These are phyloP conservation scores for Halteria grandinella DNA, from an alignment of 73 alveolate genomes.

Conservation along the genomic window DNA sequence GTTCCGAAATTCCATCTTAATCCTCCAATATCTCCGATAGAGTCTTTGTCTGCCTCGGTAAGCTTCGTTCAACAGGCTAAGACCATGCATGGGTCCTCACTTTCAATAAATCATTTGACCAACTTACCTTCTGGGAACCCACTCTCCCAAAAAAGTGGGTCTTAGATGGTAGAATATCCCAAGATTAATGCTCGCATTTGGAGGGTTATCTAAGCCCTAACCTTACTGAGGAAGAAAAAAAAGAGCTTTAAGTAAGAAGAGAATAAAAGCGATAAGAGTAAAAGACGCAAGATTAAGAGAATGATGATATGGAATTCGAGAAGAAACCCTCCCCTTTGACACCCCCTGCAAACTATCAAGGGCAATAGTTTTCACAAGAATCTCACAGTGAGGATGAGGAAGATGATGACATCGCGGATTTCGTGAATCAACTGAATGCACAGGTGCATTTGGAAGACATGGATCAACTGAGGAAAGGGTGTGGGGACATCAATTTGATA, in stretches of 20 bases:
- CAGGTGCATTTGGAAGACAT: slow-evolving; percentile 40
- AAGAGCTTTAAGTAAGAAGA: slow-evolving; percentile 15
- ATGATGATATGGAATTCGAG: too few relatives aligned
- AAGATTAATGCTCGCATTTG: slow-evolving; percentile 11
- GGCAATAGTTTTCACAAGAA: too few relatives aligned
- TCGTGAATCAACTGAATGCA: slow-evolving; percentile 3
- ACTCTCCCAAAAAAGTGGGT: slow-evolving; percentile 23
- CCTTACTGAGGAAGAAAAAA: slow-evolving; percentile 35
- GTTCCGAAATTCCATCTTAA: background rate
- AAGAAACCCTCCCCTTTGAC: too few relatives aligned
- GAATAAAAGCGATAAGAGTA: slow-evolving; percentile 5
- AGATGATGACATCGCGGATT: slow-evolving; percentile 49
- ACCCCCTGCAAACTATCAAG: too few relatives aligned
- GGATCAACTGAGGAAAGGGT: slow-evolving; percentile 32
- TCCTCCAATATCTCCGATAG: slow-evolving; percentile 37
- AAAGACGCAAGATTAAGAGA: too few relatives aligned
- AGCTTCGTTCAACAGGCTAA: slow-evolving; percentile 43
- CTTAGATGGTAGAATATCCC: slow-evolving; percentile 39
- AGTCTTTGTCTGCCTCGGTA: slow-evolving; percentile 78
- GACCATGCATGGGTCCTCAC: slow-evolving; percentile 86
- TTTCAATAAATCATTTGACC: slow-evolving; percentile 55
- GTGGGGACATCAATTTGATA: slow-evolving; percentile 36
- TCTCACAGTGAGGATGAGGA: too few relatives aligned
- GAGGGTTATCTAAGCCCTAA: slow-evolving; percentile 48
- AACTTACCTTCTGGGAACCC: slow-evolving; percentile 73